Base-by-base conservation (phyloP, 108 stramenopile species). In the Fistulifera pelliculosa region DNA sequence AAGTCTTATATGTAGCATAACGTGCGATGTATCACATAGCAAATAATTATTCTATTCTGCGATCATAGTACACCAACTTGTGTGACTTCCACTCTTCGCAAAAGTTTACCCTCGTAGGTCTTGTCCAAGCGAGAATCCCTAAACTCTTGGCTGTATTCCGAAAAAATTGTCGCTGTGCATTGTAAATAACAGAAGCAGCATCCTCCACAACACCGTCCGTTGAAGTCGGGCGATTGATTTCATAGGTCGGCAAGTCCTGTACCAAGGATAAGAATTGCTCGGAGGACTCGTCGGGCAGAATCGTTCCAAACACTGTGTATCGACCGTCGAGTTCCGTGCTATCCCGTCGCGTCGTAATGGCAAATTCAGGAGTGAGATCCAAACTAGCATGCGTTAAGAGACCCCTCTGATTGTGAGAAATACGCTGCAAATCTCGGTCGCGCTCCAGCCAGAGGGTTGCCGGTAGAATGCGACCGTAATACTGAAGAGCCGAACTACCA, bases 1-100 rank as follows among this genome's bases (percentile, higher is more conserved):
- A 35, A 35, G 8, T 35, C 6, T 35, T 35, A 35, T n/a, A n/a
- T n/a, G n/a, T n/a, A n/a, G n/a, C n/a, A n/a, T n/a, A n/a, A n/a
- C n/a, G n/a, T n/a, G n/a, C n/a, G n/a, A n/a, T n/a, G n/a, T n/a
- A n/a, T n/a, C n/a, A n/a, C n/a, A n/a, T n/a, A n/a, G n/a, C n/a
- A n/a, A n/a, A n/a, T 35, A 35, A 3, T 3, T 35, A 3, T 8
- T 35, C 31, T 35, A 8, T 35, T 3, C 8, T 35, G 31, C 10
- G 44, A 18, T 54, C 22, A 80, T 22, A 85, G 35, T 39, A 65
- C 43, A 6, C 74, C 80, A 6, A 85, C 81, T 60, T 80, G 70
- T 15, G 85, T 83, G 12, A 93, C 87, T 56, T 93, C 91, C 19
- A 87, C 70, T 38, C 86, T 66, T 42, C 87, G 65, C 60, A 93